Percentiles rank a stretch among this genome's conserved stretches.
phyloP scores from a whole-genome alignment of 495 filamentous ascomycete genomes.

The Xylona heveae region DNA sequence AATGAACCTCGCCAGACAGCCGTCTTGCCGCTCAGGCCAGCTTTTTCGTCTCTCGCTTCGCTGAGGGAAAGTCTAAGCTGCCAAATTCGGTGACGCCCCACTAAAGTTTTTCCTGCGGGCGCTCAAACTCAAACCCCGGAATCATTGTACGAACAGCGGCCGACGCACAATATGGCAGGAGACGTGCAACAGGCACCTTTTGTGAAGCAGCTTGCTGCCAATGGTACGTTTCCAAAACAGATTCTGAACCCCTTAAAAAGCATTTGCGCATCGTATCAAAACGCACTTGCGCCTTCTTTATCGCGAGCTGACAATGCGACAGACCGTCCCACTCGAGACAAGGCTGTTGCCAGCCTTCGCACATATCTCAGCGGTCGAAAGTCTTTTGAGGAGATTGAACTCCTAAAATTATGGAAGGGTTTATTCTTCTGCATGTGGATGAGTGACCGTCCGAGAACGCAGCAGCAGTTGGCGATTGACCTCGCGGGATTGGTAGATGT shows the following conservation, averaged over 20 bases:
- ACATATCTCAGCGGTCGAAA: constrained; percentile 51
- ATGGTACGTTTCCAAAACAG: constrained; percentile 27
- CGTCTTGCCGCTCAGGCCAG: too few relatives aligned
- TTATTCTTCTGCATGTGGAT: constrained; percentile 95
- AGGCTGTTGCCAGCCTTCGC: constrained; percentile 57
- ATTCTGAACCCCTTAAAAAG: too few relatives aligned
- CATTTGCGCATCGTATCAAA: constrained; percentile 4
- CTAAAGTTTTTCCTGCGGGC: too few relatives aligned
- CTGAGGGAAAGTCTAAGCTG: too few relatives aligned
- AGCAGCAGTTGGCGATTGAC: constrained; percentile 62
- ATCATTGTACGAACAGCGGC: neutral
- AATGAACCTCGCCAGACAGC: too few relatives aligned
- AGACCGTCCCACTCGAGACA: constrained; percentile 69
- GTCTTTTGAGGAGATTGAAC: constrained; percentile 48
- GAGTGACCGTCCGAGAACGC: constrained; percentile 68
- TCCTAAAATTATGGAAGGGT: constrained; percentile 89
- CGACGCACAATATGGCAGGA: constrained; percentile 16
- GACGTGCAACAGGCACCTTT: constrained; percentile 42
- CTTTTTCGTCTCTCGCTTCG: too few relatives aligned
- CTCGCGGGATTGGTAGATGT: constrained; percentile 52
- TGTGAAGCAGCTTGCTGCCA: constrained; percentile 55
- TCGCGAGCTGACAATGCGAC: constrained; percentile 1
- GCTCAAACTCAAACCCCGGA: too few relatives aligned
- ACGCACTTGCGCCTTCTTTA: neutral
- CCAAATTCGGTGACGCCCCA: too few relatives aligned